Evolutionary conservation across 2,329 filamentous ascomycete genomes (phyloP), one percentile per base, ranked within the genome.

Genomic region (Blumeriella jaapii): DNA sequence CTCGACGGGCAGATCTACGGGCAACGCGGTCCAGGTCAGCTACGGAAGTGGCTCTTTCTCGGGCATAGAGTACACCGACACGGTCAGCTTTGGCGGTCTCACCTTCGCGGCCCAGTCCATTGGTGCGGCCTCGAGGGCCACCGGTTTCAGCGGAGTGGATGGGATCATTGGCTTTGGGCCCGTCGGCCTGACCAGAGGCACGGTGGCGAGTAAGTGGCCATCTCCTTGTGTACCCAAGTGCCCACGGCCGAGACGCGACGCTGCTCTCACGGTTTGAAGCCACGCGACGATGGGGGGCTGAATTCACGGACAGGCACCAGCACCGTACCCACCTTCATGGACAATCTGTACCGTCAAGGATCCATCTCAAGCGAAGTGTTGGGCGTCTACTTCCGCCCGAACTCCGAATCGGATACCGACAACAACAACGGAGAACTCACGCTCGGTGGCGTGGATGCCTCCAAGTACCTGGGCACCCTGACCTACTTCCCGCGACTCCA

Each of bases 341-440:
- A 54, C 40, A 54, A 54, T 40, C 47, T 54, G 5, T 44, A 48
- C 22, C 46, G 27, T 37, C 46, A 52, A 31, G 53, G 53, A 6
- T 49, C 49, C 6, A 54, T 55, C 42, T 35, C 44, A 2, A 47
- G 33, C 4, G 50, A 55, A 32, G 50, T 54, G 3, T 47, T 54
- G 9, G 52, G 51, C 38, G 49, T 55, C 19, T 54, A 34, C n/a
- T 53, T 54, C 39, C 40, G 18, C 12, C 49, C 52, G 2, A 47
- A 50, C 35, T 45, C 40, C 39, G 51, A 49, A 27, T 47, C 44
- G 38, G 49, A 50, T 35, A 45, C 41, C 11, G 34, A 34, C 28
- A 49, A 52, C 6, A 78, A 78, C 50, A 70, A 81, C 40, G 84
- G 84, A 10, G 78, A 86, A 48, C 66, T 93, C 44, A 80, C 74